These are phyloP conservation scores for Plasmopara muralis DNA, from an alignment of 352 stramenopile genomes.

Conservation along the genomic window DNA sequence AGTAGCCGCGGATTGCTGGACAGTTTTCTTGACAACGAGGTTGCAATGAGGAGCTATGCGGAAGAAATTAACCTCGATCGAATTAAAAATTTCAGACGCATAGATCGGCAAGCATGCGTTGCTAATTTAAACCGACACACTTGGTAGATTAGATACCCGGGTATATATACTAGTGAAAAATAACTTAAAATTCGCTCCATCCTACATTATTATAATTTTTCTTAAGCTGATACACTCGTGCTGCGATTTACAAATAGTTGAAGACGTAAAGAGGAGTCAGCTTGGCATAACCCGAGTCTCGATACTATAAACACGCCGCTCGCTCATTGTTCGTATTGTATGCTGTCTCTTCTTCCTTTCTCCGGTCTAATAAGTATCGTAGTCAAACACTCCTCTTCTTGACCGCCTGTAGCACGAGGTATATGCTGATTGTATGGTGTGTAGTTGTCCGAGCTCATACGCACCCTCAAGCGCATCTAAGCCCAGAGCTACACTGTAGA, in stretches of 20 bases:
- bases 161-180: too few relatives aligned
- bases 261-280: too few relatives aligned
- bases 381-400: conserved; percentile 5
- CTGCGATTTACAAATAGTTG: conserved; percentile 21
- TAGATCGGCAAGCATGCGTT: conserved; percentile 21
- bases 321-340: conserved; percentile 26
- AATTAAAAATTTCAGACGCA: conserved; percentile 20
- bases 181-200: conserved; percentile 27
- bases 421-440: conserved; percentile 15
- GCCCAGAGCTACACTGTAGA: conserved; percentile 14
- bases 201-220: conserved; percentile 42
- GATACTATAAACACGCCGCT: conserved; percentile 13
- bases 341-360: conserved; percentile 15
- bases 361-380: neutral
- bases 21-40: too few relatives aligned
- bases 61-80: conserved; percentile 21
- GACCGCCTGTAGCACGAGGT: conserved; percentile 30
- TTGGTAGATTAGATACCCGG: conserved; percentile 2
- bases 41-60: too few relatives aligned
- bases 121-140: conserved; percentile 3
- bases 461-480: conserved; percentile 6
- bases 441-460: conserved; percentile 11
- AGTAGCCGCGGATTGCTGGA: too few relatives aligned
- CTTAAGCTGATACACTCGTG: conserved; percentile 30
- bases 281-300: neutral